Evolutionary conservation across 2,329 filamentous ascomycete genomes (phyloP), one percentile per base, ranked within the genome.

Genomic region (Thermoascus crustaceus): DNA sequence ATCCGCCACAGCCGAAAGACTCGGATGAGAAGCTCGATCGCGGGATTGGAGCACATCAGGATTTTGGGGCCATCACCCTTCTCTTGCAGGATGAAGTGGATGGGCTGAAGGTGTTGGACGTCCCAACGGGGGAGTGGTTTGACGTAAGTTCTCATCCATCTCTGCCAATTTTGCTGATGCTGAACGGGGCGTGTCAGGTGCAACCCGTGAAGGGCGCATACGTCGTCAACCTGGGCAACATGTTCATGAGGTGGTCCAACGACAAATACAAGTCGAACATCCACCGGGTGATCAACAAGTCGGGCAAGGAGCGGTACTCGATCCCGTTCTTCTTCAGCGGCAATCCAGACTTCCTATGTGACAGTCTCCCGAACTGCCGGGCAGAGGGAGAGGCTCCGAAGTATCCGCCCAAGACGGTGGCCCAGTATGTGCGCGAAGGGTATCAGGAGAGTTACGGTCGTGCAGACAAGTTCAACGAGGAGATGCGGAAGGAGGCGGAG

Each of bases 141-240:
- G 50, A 50, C 34, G 26, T 29, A 29, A 29, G 26, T 29, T n/a
- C n/a, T n/a, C 6, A 10, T 14, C 7, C 6, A 29, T 3, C 7
- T 29, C n/a, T 2, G 7, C n/a, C 7, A 10, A 16, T 1, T 18
- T 29, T 18, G 18, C 3, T 5, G 8, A 13, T 29, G 6, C 7
- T 29, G 18, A 29, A 7, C 6, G 4, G 10, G 7, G 26, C 6
- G 16, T 29, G 14, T 16, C 26, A 29, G 26, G 49, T 52, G 3
- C 39, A 39, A 4, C 52, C 53, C 3, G 30, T 45, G 2, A 25
- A 38, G 2, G 49, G 45, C 0, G 54, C 48, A 8, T 48, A 50
- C 24, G 50, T 58, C 10, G 50, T 59, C 3, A 73, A 74, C 50
- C 56, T 69, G 5, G 67, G 72, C 21, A 58, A 46, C 44, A 42